Conservation (phyloP, 106 monocot species). For the Agapanthus africanus region DNA sequence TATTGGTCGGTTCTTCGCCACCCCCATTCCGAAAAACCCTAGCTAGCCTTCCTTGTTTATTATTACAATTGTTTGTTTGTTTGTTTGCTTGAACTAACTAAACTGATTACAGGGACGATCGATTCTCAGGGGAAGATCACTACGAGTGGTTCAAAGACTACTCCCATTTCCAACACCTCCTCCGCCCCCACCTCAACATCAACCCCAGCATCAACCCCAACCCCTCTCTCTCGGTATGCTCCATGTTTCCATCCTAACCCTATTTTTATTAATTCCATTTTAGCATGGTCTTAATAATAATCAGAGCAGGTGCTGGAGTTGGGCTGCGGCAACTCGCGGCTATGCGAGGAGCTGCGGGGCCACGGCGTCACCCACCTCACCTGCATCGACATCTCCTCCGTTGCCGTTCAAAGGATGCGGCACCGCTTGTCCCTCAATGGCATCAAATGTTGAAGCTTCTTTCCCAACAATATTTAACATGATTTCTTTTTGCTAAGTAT, state of each 20-base stretch:
- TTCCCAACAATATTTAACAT: neutral
- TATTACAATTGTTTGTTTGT: neutral
- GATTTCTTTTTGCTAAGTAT: constrained; percentile 2
- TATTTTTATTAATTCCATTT: neutral
- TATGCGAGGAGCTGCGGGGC: constrained; percentile 49
- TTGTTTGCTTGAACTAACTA: neutral
- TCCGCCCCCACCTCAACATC: constrained; percentile 48
- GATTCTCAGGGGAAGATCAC: constrained; percentile 86
- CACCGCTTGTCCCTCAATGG: constrained; percentile 41
- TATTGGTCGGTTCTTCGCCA: constrained; percentile 46
- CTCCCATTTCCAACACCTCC: constrained; percentile 85
- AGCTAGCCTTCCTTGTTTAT: neutral
- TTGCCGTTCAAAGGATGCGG: constrained; percentile 62
- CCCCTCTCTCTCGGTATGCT: constrained; percentile 15
- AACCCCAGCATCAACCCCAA: too few relatives aligned
- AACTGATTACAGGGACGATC: constrained; percentile 43
- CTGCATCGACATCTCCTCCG: constrained; percentile 68
- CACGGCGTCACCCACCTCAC: constrained; percentile 62
- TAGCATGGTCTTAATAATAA: neutral
- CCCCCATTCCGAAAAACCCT: neutral
- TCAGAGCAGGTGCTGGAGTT: constrained; percentile 62
- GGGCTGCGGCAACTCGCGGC: constrained; percentile 85
- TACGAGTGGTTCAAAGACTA: constrained; percentile 98
- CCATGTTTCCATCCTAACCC: too few relatives aligned
- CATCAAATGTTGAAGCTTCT: constrained; percentile 31